These are phyloP conservation scores for Hirschfeldia incana DNA, from an alignment of 345 rosid species.

Conservation along the genomic window DNA sequence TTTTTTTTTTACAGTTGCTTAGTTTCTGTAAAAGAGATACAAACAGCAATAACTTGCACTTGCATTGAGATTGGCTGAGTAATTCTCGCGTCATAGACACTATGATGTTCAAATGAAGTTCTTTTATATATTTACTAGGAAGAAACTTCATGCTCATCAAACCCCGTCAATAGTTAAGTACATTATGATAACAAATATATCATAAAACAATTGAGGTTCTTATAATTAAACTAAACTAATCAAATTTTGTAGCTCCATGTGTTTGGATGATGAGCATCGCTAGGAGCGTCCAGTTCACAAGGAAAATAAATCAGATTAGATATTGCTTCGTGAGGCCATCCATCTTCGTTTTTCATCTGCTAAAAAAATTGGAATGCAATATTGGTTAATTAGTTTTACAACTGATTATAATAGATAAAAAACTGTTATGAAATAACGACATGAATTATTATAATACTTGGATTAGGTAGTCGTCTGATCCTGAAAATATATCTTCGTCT, in stretches of 20 bases:
- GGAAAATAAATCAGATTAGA: slow-evolving; percentile 67
- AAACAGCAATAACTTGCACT: slow-evolving; percentile 1
- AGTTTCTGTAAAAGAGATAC: too few relatives aligned
- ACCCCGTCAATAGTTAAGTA: slow-evolving; percentile 27
- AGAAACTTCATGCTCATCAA: slow-evolving; percentile 29
- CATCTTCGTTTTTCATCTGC: slow-evolving; percentile 68
- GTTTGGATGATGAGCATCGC: slow-evolving; percentile 31
- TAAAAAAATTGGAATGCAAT: neutral
- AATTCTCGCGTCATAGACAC: neutral
- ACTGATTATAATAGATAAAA: neutral
- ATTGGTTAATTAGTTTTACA: neutral
- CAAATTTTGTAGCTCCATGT: slow-evolving; percentile 21
- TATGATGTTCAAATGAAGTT: slow-evolving; percentile 10
- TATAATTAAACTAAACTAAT: slow-evolving; percentile 29
- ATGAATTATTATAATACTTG: slow-evolving; percentile 41
- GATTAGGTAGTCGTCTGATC: slow-evolving; percentile 37
- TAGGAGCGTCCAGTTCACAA: slow-evolving; percentile 29
- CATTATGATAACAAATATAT: slow-evolving; percentile 14
- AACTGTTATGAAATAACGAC: neutral
- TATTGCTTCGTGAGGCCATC: slow-evolving; percentile 82
- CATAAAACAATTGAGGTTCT: slow-evolving; percentile 13
- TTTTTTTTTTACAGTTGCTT: too few relatives aligned
- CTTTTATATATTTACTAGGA: slow-evolving; percentile 23
- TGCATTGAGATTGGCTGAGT: slow-evolving; percentile 18
- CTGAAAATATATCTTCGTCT: slow-evolving; percentile 44